Conservation (phyloP, 2,329 filamentous ascomycete genomes). For the Colletotrichum somersetense region DNA sequence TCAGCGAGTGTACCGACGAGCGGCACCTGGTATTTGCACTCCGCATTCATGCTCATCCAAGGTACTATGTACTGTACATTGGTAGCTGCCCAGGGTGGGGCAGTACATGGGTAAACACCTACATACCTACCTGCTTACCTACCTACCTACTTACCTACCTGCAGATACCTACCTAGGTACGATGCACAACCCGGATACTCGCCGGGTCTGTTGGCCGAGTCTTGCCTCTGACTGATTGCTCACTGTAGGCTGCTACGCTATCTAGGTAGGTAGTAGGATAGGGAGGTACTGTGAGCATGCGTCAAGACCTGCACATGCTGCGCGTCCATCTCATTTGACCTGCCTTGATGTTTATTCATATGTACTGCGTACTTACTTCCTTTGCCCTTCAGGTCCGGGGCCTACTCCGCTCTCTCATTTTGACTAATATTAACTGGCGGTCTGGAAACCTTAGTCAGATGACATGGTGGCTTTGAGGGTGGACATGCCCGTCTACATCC, state of each 20-base stretch:
- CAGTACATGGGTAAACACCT: too few relatives aligned
- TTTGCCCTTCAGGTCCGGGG: not conserved
- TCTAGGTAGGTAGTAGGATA: not conserved
- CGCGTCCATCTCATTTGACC: not conserved
- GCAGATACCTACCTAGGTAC: too few relatives aligned
- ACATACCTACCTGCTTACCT: too few relatives aligned
- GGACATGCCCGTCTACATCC: not conserved
- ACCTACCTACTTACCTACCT: too few relatives aligned
- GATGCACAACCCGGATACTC: too few relatives aligned
- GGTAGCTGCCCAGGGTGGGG: too few relatives aligned
- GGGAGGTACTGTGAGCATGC: too few relatives aligned
- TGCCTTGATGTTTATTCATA: not conserved
- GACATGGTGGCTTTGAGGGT: not conserved
- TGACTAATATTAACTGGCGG: slow-evolving; percentile 29
- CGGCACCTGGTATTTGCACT: not conserved
- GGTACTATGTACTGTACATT: too few relatives aligned
- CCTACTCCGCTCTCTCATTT: slow-evolving; percentile 13
- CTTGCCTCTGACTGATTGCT: slow-evolving; percentile 2
- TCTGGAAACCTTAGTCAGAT: slow-evolving; percentile 17
- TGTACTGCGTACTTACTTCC: not conserved
- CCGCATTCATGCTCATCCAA: not conserved
- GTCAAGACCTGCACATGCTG: not conserved
- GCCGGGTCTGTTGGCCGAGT: too few relatives aligned
- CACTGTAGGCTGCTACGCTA: not conserved
- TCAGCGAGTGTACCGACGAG: slow-evolving; percentile 9